phyloP scores from a whole-genome alignment of 148 eudicot genomes.

The Rhododendron henanense region DNA sequence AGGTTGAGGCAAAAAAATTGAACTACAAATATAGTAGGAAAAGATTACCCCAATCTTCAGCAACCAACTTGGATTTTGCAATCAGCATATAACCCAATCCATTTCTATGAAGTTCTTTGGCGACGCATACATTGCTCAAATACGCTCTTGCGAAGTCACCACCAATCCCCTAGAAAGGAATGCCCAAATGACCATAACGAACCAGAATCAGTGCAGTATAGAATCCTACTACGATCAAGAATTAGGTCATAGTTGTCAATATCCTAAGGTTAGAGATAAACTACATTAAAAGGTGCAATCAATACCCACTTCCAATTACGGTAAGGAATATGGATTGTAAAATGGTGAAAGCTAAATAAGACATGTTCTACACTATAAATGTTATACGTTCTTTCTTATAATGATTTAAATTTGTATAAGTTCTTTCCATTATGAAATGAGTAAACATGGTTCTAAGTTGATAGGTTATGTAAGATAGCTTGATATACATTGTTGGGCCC shows the following conservation, averaged over 20 bases:
- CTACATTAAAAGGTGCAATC: neutral
- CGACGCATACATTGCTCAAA: conserved; percentile 88
- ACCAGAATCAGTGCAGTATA: neutral
- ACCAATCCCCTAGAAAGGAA: conserved; percentile 65
- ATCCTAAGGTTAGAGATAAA: neutral
- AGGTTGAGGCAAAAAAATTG: neutral
- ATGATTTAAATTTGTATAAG: neutral
- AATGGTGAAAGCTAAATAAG: neutral
- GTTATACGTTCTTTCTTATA: neutral
- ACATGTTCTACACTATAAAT: neutral
- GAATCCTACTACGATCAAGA: neutral
- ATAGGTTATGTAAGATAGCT: neutral
- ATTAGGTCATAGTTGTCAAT: neutral
- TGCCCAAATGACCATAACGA: neutral
- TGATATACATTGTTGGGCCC: neutral
- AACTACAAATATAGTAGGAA: neutral
- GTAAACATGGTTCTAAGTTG: neutral
- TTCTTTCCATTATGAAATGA: neutral
- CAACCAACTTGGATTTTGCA: conserved; percentile 55
- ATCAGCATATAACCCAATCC: conserved; percentile 69
- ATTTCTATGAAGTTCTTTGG: conserved; percentile 73
- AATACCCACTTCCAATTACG: neutral
- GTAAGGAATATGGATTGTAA: neutral
- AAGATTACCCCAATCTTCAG: conserved; percentile 81
- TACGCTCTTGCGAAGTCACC: conserved; percentile 90